Conservation (phyloP, 768 basidiomycete genomes). For the Suillus occidentalis region DNA sequence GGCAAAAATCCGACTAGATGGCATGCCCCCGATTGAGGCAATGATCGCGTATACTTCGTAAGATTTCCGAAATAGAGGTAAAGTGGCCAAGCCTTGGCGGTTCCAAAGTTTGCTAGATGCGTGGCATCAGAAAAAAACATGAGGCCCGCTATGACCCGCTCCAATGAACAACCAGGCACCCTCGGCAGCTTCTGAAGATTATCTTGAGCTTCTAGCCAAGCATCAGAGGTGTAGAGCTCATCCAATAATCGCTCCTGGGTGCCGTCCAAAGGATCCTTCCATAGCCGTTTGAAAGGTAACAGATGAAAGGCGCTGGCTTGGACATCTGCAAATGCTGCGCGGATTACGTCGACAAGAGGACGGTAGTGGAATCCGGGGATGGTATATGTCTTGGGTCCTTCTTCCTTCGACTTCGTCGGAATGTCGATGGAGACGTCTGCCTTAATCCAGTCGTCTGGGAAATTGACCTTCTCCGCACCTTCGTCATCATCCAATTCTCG, state of each 20-base stretch:
- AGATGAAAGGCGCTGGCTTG: slow-evolving; percentile 19
- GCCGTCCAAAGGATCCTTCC: slow-evolving; percentile 9
- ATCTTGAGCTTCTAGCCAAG: slow-evolving; percentile 16
- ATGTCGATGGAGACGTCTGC: no score
- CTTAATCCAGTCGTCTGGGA: no score
- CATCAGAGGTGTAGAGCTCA: slow-evolving; percentile 21
- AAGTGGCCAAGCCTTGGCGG: neutral
- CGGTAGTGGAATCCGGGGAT: slow-evolving; percentile 18
- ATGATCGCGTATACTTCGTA: slow-evolving; percentile 17
- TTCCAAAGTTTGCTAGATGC: no score
- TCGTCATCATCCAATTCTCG: neutral
- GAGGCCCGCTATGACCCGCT: slow-evolving; percentile 1
- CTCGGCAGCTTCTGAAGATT: slow-evolving; percentile 13
- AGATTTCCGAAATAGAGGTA: slow-evolving; percentile 19
- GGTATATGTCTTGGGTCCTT: neutral
- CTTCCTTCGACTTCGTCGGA: neutral
- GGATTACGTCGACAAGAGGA: slow-evolving; percentile 16
- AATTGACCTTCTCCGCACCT: no score
- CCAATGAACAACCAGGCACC: slow-evolving; percentile 15
- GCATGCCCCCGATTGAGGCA: slow-evolving; percentile 13
- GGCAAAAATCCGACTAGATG: slow-evolving; percentile 13
- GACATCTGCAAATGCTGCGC: slow-evolving; percentile 8
- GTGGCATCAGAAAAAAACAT: no score
- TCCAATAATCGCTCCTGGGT: slow-evolving; percentile 13
- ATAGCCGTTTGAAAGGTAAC: slow-evolving; percentile 21